Base-by-base conservation (phyloP, 257 asterid genomes). In the Primulina huaijiensis region DNA sequence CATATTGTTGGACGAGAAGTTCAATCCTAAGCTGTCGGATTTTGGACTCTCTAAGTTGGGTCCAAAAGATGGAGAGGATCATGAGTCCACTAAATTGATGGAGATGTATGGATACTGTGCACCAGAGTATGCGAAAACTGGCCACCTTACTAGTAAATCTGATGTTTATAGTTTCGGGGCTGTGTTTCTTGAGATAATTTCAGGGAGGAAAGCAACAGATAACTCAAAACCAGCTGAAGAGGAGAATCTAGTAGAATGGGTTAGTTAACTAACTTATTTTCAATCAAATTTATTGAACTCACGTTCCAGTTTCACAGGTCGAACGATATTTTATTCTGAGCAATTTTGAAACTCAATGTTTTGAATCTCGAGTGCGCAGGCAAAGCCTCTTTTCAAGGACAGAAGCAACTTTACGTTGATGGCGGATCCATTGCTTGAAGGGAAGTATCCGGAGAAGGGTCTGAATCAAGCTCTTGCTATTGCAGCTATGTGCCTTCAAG, bases 181-280 rank as follows among this genome's bases (percentile, higher is more conserved):
- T 25, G 84, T 84, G 76, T 75, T 84, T 68, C 80, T 84, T 5
- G 83, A 84, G 79, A 82, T 82, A 65, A 77, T 84, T 25, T 65
- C 86, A 3, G 89, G 89, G 69, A 77, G 89, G 72, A 79, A 78
- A 53, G 82, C 77, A 25, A 70, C 82, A 37, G 89, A 84, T 38
- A 82, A 65, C 79, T 67, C 80, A 2, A 84, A 77, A 40, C 82
- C 89, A 25, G 70, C 73, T 3, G 82, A 82, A 7, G 85, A 81
- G 80, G 89, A 84, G 77, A 84, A 82, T 72, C 85, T 84, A 4
- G 83, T 84, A 58, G 69, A 60, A 29, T 84, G 87, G 89, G 89
- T 84, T 23, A 72, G 84, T 72, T 38, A 10, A 38, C 25, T 2
- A 11, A 12, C 53, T 43, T 43, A 43, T 43, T 50, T 50, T 50